Evolutionary conservation across 176 grass and related monocot species (phyloP).

Genomic region (Phragmites australis): DNA sequence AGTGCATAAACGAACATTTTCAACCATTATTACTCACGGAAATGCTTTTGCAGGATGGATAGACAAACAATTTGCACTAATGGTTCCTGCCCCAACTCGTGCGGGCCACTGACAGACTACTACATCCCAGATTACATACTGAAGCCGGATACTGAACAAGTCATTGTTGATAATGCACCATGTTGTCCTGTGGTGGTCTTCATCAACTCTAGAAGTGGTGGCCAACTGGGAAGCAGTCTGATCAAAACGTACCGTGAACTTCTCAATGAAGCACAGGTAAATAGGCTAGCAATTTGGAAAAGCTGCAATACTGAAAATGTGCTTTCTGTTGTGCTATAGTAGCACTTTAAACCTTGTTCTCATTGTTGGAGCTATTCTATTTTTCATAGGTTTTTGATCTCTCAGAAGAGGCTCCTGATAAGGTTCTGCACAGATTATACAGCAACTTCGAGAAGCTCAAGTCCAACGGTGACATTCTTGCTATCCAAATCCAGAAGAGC

Average conservation of each 20-base stretch:
- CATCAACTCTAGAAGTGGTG: constrained; percentile 93
- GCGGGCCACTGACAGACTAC: constrained; percentile 47
- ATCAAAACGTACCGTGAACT: constrained; percentile 79
- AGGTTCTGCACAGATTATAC: constrained; percentile 81
- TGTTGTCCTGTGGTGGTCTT: constrained; percentile 88
- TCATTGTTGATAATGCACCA: constrained; percentile 18
- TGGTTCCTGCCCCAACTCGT: constrained; percentile 21
- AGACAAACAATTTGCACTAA: not conserved
- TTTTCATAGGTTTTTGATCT: constrained; percentile 83
- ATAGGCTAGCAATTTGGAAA: constrained; percentile 3
- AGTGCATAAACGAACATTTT: not conserved
- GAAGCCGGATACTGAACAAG: constrained; percentile 37
- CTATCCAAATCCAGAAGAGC: constrained; percentile 55
- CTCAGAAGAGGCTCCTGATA: constrained; percentile 82
- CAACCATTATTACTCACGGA: not conserved
- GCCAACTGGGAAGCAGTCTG: constrained; percentile 76
- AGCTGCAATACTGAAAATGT: not conserved
- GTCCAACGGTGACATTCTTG: constrained; percentile 30
- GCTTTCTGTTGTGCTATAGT: not conserved
- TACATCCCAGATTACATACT: constrained; percentile 92
- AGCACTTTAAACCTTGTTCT: constrained; percentile 11
- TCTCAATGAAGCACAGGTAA: constrained; percentile 87
- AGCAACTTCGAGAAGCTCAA: constrained; percentile 82
- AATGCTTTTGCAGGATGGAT: constrained; percentile 49
- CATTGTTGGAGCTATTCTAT: constrained; percentile 5